Conservation (phyloP, 352 stramenopile genomes). For the Blastocystis sp. region DNA sequence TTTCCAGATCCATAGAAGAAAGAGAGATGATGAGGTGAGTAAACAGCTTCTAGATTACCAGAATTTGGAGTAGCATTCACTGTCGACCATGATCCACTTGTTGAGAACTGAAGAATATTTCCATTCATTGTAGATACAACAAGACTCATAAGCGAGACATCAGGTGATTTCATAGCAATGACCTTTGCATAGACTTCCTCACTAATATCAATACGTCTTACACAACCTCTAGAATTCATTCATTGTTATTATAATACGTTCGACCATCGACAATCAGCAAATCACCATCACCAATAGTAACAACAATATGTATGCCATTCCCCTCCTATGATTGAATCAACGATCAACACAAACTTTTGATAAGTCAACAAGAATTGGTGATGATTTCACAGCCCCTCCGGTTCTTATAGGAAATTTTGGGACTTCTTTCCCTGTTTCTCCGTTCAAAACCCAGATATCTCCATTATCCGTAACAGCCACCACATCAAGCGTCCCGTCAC, state of each 20-base stretch:
- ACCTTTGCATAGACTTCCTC: constrained; percentile 43
- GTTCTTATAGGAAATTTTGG: constrained; percentile 22
- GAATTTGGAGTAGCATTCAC: not conserved
- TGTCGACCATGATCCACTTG: not conserved
- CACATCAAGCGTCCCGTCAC: constrained; percentile 18
- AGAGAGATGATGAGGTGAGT: not conserved
- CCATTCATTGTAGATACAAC: constrained; percentile 54
- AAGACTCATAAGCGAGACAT: not conserved
- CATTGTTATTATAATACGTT: not conserved
- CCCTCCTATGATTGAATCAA: not conserved
- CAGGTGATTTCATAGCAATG: not conserved
- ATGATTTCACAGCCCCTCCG: not conserved
- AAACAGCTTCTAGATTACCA: constrained; percentile 19
- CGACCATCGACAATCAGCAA: constrained; percentile 6
- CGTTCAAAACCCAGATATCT: constrained; percentile 27
- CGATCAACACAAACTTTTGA: not conserved
- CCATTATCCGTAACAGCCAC: constrained; percentile 53
- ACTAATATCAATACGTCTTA: not conserved
- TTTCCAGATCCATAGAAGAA: not conserved
- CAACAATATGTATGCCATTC: not conserved
- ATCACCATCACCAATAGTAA: not conserved
- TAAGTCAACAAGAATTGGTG: not conserved
- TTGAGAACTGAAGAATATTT: constrained; percentile 55
- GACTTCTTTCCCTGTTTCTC: not conserved
- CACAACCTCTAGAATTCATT: not conserved